Base-by-base conservation (phyloP, 495 filamentous ascomycete species). In the Xeromyces bisporus region DNA sequence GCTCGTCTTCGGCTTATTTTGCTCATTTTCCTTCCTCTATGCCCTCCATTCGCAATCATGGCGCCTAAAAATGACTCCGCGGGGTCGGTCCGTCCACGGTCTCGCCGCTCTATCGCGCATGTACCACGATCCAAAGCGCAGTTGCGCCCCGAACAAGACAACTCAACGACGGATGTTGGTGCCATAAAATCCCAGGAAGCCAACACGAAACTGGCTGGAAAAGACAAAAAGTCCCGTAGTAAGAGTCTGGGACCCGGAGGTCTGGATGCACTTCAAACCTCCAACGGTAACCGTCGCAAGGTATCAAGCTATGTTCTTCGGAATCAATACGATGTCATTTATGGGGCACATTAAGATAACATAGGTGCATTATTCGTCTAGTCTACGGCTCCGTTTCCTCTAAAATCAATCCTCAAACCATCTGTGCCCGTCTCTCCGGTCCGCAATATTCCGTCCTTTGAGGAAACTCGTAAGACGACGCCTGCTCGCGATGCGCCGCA, bases 171-270 rank as follows among this genome's bases (percentile, higher is more conserved):
- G 21, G 75, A 80, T 38, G 43, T 75, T 26, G 55, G 50, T 29
- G 47, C 60, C 17, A 38, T 62, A 7, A 43, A 40, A 18, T 40
- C 50, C 8, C 39, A 47, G 6, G 38, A 15, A 16, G 28, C 25
- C 15, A 52, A 48, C 38, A 55, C 51, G 33, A 62, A 46, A 41
- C 15, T 35, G 15, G 50, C 46, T 36, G 40, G 52, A 6, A 63
- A 61, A 29, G 54, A 64, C 10, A 82, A 77, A 53, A 92, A 91
- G 55, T 80, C 75, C 20, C 71, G 89, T 30, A 94, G 89, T 51
- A 94, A 93, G 55, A 93, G 85, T 49, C 71, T 97, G 37, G 89
- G 89, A 1, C 87, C 87, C 14, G 89, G 85, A 13, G 82, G 87
- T 31, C 55, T 93, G 18, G 84, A 85, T 59, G 73, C 72, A 31